Percentiles rank a stretch among this genome's conserved stretches.
Evolutionary conservation across 164 flowering plant genomes (phyloP).

Genomic region (Liquidambar formosana): DNA sequence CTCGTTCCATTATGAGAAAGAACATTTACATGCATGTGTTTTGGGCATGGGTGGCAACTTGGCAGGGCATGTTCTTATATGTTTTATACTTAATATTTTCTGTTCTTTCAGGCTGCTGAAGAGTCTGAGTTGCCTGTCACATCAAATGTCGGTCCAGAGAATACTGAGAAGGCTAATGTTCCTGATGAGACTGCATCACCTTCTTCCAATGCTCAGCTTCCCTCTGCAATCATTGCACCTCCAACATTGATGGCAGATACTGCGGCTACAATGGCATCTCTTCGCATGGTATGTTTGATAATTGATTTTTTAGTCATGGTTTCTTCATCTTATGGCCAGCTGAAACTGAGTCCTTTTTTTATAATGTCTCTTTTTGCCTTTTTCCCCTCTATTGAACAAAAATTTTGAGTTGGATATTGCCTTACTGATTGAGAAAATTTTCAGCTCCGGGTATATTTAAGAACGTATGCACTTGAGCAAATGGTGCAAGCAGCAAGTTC

Average conservation of each 20-base stretch:
- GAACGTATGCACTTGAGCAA: conserved; percentile 85
- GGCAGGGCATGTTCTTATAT: neutral
- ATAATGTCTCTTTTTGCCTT: neutral
- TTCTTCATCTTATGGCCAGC: neutral
- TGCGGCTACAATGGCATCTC: conserved; percentile 66
- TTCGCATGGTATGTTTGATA: conserved; percentile 65
- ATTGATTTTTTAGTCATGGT: neutral
- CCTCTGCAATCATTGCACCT: conserved; percentile 38
- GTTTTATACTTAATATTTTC: neutral
- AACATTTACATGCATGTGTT: too few relatives aligned
- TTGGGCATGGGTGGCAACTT: too few relatives aligned
- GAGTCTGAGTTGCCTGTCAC: conserved; percentile 50
- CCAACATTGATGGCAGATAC: conserved; percentile 45
- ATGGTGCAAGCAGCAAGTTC: conserved; percentile 94
- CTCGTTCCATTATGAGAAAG: too few relatives aligned
- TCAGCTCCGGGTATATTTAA: conserved; percentile 83
- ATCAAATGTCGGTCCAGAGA: conserved; percentile 45
- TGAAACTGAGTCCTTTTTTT: neutral
- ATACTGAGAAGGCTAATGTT: conserved; percentile 36
- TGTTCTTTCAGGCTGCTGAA: conserved; percentile 56
- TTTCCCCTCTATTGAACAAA: neutral
- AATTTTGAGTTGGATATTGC: neutral
- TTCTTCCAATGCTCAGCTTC: conserved; percentile 43
- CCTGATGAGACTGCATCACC: conserved; percentile 50
- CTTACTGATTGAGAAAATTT: conserved; percentile 19